Evolutionary conservation across 2,329 filamentous ascomycete species (phyloP).

Genomic region (Hortaea werneckii): DNA sequence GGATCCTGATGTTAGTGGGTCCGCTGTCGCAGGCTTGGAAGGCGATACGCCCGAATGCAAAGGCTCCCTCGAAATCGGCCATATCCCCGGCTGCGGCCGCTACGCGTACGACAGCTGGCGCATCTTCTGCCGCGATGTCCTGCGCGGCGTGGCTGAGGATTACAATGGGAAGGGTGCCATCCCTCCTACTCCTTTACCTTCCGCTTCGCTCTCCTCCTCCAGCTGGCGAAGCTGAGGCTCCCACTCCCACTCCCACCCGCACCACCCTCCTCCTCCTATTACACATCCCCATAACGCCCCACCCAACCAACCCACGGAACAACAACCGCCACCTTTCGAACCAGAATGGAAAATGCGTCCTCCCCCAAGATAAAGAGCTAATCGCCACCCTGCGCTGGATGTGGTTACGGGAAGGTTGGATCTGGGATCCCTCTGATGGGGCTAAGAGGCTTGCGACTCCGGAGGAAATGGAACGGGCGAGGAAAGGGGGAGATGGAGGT

Average conservation of each 20-base stretch:
- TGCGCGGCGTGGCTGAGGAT: constrained; percentile 55
- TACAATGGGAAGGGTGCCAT: constrained; percentile 52
- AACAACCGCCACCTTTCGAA: no score
- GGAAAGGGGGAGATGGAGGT: constrained; percentile 45
- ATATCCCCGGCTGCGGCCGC: constrained; percentile 64
- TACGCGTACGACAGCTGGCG: constrained; percentile 88
- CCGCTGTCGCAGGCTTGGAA: background rate
- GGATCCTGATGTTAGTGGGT: background rate
- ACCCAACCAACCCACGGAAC: no score
- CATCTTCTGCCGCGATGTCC: constrained; percentile 77
- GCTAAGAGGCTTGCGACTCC: constrained; percentile 44
- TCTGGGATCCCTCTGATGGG: constrained; percentile 67
- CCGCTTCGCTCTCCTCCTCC: no score
- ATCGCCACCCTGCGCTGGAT: constrained; percentile 79
- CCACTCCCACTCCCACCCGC: no score
- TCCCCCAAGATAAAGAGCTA: constrained; percentile 80
- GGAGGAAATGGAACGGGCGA: constrained; percentile 47
- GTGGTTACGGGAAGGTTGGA: constrained; percentile 79
- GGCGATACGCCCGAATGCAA: constrained; percentile 32
- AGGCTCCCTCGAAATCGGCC: constrained; percentile 71
- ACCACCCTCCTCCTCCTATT: no score
- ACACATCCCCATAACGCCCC: no score
- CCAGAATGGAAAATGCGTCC: constrained; percentile 86
- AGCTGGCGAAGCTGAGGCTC: no score
- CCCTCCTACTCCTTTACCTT: background rate